Percentiles rank a stretch among this genome's conserved stretches.
phyloP scores from a whole-genome alignment of 768 basidiomycete species.

The Crepidotus variabilis region DNA sequence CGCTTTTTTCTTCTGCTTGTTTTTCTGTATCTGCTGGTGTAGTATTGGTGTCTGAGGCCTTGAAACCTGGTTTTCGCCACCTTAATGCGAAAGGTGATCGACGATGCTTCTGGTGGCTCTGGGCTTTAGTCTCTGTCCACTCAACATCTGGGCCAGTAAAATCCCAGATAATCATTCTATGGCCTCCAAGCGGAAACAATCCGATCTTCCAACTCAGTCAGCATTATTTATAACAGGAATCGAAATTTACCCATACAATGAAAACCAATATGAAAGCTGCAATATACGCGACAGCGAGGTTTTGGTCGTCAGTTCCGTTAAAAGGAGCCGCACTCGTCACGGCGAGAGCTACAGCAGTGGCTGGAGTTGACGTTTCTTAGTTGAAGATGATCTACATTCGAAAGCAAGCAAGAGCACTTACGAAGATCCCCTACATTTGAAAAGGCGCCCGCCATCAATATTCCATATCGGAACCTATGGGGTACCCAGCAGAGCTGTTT shows the following conservation, averaged over 20 bases:
- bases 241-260: conserved; percentile 33
- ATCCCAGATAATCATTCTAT: conserved; percentile 54
- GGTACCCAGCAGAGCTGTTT: conserved; percentile 74
- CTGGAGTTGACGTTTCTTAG: conserved; percentile 32
- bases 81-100: conserved; percentile 11
- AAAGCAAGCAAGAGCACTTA: too few species aligned
- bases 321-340: conserved; percentile 62
- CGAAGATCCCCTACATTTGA: conserved; percentile 70
- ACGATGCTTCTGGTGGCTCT: conserved; percentile 36
- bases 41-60: too few species aligned
- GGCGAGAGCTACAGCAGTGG: conserved; percentile 62
- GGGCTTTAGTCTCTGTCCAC: conserved; percentile 49
- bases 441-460: conserved; percentile 68
- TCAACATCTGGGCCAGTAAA: conserved; percentile 62
- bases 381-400: not conserved
- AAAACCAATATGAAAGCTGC: conserved; percentile 60
- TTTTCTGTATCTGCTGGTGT: not conserved
- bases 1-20: not conserved
- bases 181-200: conserved; percentile 61
- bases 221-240: not conserved
- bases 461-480: conserved; percentile 68
- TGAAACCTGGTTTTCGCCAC: not conserved
- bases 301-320: conserved; percentile 50
- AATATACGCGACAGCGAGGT: conserved; percentile 64
- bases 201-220: conserved; percentile 41